These are phyloP conservation scores for Mychonastes homosphaera DNA, from an alignment of 139 green algal species.

Conservation along the genomic window DNA sequence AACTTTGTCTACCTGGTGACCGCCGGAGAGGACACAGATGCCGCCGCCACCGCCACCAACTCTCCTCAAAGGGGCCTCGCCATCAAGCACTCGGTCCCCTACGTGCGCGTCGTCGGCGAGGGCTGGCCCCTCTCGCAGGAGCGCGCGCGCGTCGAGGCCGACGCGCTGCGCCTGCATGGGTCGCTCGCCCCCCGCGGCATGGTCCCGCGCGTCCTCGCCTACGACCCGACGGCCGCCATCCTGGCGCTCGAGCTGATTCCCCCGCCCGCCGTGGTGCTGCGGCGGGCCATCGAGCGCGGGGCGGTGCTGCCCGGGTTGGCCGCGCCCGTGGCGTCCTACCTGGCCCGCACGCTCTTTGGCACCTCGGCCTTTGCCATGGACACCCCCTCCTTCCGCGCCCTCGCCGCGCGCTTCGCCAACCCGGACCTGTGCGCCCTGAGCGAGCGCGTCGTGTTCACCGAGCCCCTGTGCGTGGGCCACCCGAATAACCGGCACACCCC, in stretches of 20 bases:
- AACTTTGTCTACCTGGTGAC: slow-evolving; percentile 96
- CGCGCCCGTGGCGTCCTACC: slow-evolving; percentile 58
- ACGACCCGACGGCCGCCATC: slow-evolving; percentile 39
- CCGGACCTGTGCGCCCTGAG: slow-evolving; percentile 83
- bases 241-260: slow-evolving; percentile 81
- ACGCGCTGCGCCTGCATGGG: slow-evolving; percentile 46
- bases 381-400: slow-evolving; percentile 35
- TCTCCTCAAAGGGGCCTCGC: slow-evolving; percentile 33
- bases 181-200: slow-evolving; percentile 35
- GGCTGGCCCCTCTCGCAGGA: slow-evolving; percentile 85
- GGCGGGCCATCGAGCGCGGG: slow-evolving; percentile 43
- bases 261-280: slow-evolving; percentile 76
- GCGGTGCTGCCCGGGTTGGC: slow-evolving; percentile 60
- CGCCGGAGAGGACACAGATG: not conserved
- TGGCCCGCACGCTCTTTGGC: slow-evolving; percentile 74
- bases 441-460: slow-evolving; percentile 93
- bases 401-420: slow-evolving; percentile 57
- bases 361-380: slow-evolving; percentile 68
- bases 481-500: slow-evolving; percentile 13
- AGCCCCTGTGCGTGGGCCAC: slow-evolving; percentile 64
- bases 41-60: not conserved
- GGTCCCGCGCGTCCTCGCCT: slow-evolving; percentile 33
- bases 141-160: slow-evolving; percentile 55
- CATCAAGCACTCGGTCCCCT: slow-evolving; percentile 88
- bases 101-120: slow-evolving; percentile 81